Percentiles rank a stretch among this genome's conserved stretches.
Conservation (phyloP, 2,329 filamentous ascomycete genomes). For the Phyllosticta citrichinensis region DNA sequence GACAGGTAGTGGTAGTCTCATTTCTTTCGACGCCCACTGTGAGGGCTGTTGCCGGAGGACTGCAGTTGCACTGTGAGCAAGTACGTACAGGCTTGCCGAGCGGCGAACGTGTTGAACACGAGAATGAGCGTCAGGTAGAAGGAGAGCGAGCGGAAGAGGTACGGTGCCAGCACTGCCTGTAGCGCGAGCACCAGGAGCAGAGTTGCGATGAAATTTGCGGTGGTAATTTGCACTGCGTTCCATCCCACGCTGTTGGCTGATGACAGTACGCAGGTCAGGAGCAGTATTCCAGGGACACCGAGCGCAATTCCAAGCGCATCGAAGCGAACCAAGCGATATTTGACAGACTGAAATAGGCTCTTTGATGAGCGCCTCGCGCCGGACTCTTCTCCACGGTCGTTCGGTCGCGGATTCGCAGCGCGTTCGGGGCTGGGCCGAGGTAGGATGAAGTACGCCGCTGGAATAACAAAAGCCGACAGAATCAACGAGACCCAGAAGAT, state of each 20-base stretch:
- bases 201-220: not conserved
- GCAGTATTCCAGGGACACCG: constrained; percentile 7
- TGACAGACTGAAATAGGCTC: constrained; percentile 1
- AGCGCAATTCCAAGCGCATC: constrained; percentile 8
- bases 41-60: not conserved
- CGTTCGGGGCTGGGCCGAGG: not conserved
- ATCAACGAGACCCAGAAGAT: constrained; percentile 11
- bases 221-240: not conserved
- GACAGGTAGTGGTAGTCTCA: too few relatives aligned
- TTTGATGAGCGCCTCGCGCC: not conserved
- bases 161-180: constrained; percentile 6
- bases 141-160: constrained; percentile 7
- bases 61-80: constrained; percentile 10
- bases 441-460: constrained; percentile 6
- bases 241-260: constrained; percentile 7
- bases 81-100: constrained; percentile 9
- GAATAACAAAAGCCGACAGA: constrained; percentile 4
- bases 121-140: constrained; percentile 9
- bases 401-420: not conserved
- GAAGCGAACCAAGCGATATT: constrained; percentile 5
- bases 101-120: constrained; percentile 4
- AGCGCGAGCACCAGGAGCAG: not conserved
- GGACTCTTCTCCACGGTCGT: not conserved
- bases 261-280: constrained; percentile 5
- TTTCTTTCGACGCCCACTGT: too few relatives aligned